Percentiles rank a stretch among this genome's conserved stretches.
These are phyloP conservation scores for Paramecium tetraurelia DNA, from an alignment of 73 alveolate genomes.

Conservation along the genomic window DNA sequence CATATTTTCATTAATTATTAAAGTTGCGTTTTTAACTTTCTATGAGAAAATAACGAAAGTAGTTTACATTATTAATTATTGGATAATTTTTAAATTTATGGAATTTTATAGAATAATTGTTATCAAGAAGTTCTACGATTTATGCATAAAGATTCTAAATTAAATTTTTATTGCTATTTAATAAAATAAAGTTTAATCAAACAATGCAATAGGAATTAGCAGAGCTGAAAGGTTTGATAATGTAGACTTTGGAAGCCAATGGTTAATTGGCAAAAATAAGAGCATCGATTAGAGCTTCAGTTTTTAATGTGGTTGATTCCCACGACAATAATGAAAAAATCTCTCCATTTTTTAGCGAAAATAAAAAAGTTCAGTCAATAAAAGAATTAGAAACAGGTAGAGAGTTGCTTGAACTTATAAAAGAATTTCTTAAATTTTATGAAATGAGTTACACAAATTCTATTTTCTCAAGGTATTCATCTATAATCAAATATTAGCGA, in stretches of 20 bases:
- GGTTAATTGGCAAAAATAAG: constrained; percentile 57
- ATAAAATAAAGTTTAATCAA: not conserved
- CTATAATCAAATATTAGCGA: not conserved
- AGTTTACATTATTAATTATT: not conserved
- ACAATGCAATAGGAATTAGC: constrained; percentile 48
- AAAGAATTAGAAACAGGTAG: constrained; percentile 6
- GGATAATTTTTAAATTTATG: not conserved
- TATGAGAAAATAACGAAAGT: not conserved
- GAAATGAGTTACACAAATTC: constrained; percentile 50
- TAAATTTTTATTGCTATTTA: not conserved
- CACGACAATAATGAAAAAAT: not conserved
- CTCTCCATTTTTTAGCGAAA: constrained; percentile 54
- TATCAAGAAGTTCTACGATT: not conserved
- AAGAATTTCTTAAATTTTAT: constrained; percentile 47
- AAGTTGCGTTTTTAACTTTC: not conserved
- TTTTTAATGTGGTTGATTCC: constrained; percentile 53
- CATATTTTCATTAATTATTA: no score
- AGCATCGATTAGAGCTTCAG: constrained; percentile 63
- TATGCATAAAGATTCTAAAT: not conserved
- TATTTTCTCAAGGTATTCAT: constrained; percentile 31
- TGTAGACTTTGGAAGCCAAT: constrained; percentile 51
- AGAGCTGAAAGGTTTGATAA: constrained; percentile 44
- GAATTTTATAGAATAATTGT: not conserved
- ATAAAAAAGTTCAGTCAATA: constrained; percentile 9
- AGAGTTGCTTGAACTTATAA: constrained; percentile 46